phyloP scores from a whole-genome alignment of 345 rosid species.

The Nephelium lappaceum region DNA sequence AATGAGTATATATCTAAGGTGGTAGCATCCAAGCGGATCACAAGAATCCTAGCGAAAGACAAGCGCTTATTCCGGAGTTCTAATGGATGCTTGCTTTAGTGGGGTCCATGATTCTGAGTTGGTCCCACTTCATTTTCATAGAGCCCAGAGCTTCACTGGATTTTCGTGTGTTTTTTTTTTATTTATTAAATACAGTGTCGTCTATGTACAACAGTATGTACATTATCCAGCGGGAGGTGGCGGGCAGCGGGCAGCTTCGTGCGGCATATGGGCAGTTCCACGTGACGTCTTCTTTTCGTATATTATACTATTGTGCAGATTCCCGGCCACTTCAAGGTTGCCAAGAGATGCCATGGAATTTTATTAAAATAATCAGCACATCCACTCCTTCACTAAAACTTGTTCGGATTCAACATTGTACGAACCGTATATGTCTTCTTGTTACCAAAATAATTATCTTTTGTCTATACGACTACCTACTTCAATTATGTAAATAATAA shows the following conservation, averaged over 20 bases:
- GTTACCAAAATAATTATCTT: too few relatives aligned
- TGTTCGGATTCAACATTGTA: too few relatives aligned
- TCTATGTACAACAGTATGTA: too few relatives aligned
- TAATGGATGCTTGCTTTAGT: neutral
- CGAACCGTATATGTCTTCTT: too few relatives aligned
- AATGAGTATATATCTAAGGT: neutral
- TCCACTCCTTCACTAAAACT: too few relatives aligned
- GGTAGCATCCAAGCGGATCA: constrained; percentile 21
- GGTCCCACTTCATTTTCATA: neutral
- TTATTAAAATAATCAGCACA: too few relatives aligned
- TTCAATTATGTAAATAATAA: too few relatives aligned
- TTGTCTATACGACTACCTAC: too few relatives aligned
- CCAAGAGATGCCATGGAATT: neutral
- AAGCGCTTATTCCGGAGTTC: constrained; percentile 25
- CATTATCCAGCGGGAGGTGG: neutral
- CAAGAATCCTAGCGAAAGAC: constrained; percentile 17
- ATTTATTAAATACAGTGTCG: too few relatives aligned
- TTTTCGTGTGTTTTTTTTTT: too few relatives aligned
- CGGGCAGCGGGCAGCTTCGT: neutral
- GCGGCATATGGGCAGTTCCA: neutral
- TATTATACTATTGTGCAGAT: too few relatives aligned
- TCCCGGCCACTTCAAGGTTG: neutral
- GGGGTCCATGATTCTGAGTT: neutral
- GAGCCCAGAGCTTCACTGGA: constrained; percentile 11
- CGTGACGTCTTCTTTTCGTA: neutral